These are phyloP conservation scores for Fusarium circinatum DNA, from an alignment of 2,329 filamentous ascomycete genomes.

Conservation along the genomic window DNA sequence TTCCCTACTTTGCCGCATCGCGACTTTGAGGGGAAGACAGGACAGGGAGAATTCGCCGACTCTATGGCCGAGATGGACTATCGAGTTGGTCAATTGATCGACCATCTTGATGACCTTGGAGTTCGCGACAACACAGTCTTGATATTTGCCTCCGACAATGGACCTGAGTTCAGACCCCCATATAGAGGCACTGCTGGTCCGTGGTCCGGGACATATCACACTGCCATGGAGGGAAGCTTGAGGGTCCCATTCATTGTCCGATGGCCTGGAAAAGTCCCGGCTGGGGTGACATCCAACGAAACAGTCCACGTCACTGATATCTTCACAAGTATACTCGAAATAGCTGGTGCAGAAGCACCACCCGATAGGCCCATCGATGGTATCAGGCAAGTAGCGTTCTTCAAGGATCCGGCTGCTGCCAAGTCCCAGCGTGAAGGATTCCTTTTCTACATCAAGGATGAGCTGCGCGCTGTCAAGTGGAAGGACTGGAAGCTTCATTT, in stretches of 20 bases:
- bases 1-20: conserved; percentile 48
- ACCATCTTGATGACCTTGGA: conserved; percentile 46
- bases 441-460: conserved; percentile 50
- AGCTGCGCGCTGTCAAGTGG: conserved; percentile 50
- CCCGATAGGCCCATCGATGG: conserved; percentile 47
- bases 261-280: conserved; percentile 47
- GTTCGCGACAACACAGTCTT: conserved; percentile 47
- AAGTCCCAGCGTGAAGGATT: conserved; percentile 43
- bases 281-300: conserved; percentile 42
- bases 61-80: conserved; percentile 50
- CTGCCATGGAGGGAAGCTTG: conserved; percentile 50
- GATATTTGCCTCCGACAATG: conserved; percentile 52
- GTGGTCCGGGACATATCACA: conserved; percentile 51
- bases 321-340: conserved; percentile 46
- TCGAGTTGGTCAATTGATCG: conserved; percentile 46
- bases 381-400: conserved; percentile 43
- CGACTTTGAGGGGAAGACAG: conserved; percentile 44
- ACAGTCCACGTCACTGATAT: conserved; percentile 50
- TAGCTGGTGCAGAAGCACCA: conserved; percentile 35
- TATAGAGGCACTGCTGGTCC: conserved; percentile 48
- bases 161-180: conserved; percentile 48
- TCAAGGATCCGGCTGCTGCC: conserved; percentile 30
- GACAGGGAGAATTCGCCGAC: conserved; percentile 47
- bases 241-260: conserved; percentile 50
- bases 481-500: conserved; percentile 50